Evolutionary conservation across 2,329 filamentous ascomycete genomes (phyloP), one percentile per base, ranked within the genome.

Genomic region (Aspergillus phoenicis): DNA sequence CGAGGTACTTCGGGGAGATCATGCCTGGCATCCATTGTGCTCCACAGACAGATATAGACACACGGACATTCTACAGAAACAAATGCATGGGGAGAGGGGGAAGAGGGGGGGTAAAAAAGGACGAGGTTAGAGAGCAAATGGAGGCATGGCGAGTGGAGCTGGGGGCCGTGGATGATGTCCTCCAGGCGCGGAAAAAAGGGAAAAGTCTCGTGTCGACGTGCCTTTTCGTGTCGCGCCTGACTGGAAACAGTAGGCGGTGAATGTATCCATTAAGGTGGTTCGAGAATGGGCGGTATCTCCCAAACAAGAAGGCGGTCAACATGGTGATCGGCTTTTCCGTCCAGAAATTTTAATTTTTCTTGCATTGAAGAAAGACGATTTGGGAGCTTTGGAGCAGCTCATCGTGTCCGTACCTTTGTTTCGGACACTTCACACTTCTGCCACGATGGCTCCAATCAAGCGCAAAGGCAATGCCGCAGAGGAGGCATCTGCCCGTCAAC

Each of bases 381-480:
- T 61, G 59, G 62, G 54, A 66, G 66, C 64, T 68, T 66, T 67
- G 64, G 64, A 67, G 66, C 67, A 70, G 59, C 59, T 63, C 66
- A 62, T 66, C 64, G 60, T 68, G 66, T 67, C 65, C 67, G 63
- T 64, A 59, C 61, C 64, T 63, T 59, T 68, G 68, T 65, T 59
- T 62, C 61, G 57, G 59, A 66, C 60, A 60, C 65, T 64, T 70
- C 66, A 59, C 68, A 66, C 65, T 63, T 63, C n/a, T 57, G 55
- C 61, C 65, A 64, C 59, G 58, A 81, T 81, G 78, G 78, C 77
- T 63, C 78, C 77, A 39, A 73, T 78, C 13, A 81, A 81, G 71
- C 77, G 79, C 69, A 81, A 81, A 71, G 76, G 73, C 64, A 75
- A 76, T 66, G 70, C 70, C 57, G 71, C 73, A 20, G 74, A 78